A percentile compares a stretch with the other conserved stretches of the same genome.
Evolutionary conservation across 192 early-diverging fungal species (phyloP).

Genomic region (Coemansia sp.): DNA sequence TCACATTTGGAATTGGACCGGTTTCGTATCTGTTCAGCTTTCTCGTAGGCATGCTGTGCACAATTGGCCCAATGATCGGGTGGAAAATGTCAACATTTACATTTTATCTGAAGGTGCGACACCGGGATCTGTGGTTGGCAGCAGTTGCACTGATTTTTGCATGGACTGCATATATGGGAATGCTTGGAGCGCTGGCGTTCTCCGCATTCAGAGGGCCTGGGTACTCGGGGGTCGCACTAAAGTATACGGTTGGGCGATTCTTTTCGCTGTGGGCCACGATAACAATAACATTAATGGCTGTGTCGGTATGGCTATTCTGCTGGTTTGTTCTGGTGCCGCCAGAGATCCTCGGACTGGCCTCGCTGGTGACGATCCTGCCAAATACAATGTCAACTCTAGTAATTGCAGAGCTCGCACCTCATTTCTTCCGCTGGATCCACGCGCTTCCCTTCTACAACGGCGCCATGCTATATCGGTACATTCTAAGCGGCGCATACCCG

Average conservation of each 20-base stretch:
- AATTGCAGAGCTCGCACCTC: slow-evolving; percentile 41
- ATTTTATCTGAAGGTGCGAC: slow-evolving; percentile 20
- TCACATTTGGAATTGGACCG: slow-evolving; percentile 21
- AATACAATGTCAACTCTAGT: slow-evolving; percentile 46
- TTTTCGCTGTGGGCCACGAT: slow-evolving; percentile 33
- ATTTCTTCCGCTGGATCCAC: slow-evolving; percentile 47
- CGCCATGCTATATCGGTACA: slow-evolving; percentile 36
- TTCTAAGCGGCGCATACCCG: slow-evolving; percentile 50
- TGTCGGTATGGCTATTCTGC: slow-evolving; percentile 27
- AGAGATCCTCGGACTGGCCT: slow-evolving; percentile 20
- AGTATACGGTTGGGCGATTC: slow-evolving; percentile 28
- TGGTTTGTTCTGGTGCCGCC: slow-evolving; percentile 32
- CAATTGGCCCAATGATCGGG: slow-evolving; percentile 16
- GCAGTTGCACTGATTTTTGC: neutral
- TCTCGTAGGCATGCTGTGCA: slow-evolving; percentile 19
- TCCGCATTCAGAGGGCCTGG: slow-evolving; percentile 23
- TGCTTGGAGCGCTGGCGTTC: slow-evolving; percentile 26
- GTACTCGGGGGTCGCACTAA: slow-evolving; percentile 8
- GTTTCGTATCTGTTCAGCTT: slow-evolving; percentile 18
- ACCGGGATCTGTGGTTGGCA: slow-evolving; percentile 24
- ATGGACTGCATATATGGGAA: slow-evolving; percentile 9
- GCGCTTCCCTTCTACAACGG: slow-evolving; percentile 57
- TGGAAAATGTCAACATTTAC: slow-evolving; percentile 30
- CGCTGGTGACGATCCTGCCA: slow-evolving; percentile 19
- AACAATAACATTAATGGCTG: neutral